Evolutionary conservation across 495 filamentous ascomycete genomes (phyloP).

Genomic region (Hyaloscypha bicolor): DNA sequence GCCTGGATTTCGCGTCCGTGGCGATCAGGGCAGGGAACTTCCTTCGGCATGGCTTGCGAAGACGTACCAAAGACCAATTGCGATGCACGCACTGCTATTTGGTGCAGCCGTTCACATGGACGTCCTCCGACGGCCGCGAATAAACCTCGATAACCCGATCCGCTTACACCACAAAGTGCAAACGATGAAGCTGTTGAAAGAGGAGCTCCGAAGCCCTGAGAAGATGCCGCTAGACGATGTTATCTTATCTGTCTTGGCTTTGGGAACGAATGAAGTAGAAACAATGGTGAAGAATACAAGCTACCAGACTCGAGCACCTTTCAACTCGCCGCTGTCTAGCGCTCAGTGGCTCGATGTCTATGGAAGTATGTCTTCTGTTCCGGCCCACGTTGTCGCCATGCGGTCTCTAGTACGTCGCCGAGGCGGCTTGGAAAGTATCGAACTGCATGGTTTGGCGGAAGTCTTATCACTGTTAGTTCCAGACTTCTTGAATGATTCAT

Average conservation of each 20-base stretch:
- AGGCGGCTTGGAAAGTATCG: constrained; percentile 6
- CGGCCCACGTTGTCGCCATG: neutral
- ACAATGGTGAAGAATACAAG: constrained; percentile 2
- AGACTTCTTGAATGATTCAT: neutral
- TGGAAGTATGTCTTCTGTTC: constrained; percentile 13
- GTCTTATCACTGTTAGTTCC: constrained; percentile 8
- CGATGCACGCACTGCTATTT: constrained; percentile 14
- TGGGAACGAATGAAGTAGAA: constrained; percentile 14
- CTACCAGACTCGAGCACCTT: neutral
- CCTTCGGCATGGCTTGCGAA: constrained; percentile 9
- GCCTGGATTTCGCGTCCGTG: constrained; percentile 1
- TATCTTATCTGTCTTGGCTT: constrained; percentile 8
- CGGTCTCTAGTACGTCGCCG: neutral
- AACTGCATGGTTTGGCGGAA: constrained; percentile 7
- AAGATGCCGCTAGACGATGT: constrained; percentile 3
- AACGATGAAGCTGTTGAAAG: constrained; percentile 9
- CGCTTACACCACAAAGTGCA: constrained; percentile 17
- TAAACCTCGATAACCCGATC: constrained; percentile 4
- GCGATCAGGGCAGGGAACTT: neutral
- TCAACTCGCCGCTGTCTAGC: constrained; percentile 7
- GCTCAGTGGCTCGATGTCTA: constrained; percentile 19
- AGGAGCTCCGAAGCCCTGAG: constrained; percentile 4
- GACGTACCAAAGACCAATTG: constrained; percentile 1
- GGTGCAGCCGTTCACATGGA: constrained; percentile 12
- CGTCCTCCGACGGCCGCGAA: neutral